These are phyloP conservation scores for Porphyrellus cyaneotinctus DNA, from an alignment of 768 basidiomycete species.

Conservation along the genomic window DNA sequence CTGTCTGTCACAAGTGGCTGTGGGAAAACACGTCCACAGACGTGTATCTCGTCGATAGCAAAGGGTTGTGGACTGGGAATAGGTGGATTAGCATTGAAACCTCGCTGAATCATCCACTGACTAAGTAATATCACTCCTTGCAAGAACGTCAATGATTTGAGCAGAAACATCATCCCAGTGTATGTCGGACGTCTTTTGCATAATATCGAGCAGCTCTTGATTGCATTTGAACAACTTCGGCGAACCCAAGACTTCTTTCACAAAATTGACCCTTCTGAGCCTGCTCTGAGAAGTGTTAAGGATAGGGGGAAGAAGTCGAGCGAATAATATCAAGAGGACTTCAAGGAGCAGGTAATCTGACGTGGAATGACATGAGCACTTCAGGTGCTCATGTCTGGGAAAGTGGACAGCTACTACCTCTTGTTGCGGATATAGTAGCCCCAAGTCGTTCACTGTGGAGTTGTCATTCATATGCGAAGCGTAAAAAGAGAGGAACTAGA, in stretches of 20 bases:
- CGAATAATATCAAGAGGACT: constrained; percentile 53
- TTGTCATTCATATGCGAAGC: neutral
- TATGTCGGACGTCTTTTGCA: constrained; percentile 39
- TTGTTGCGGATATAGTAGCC: constrained; percentile 42
- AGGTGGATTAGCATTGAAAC: constrained; percentile 1
- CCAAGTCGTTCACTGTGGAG: constrained; percentile 44
- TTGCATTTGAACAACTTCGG: constrained; percentile 36
- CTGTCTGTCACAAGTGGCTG: constrained; percentile 40
- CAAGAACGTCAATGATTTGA: constrained; percentile 46
- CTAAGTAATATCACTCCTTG: constrained; percentile 44
- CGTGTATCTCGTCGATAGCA: constrained; percentile 36
- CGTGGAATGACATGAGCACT: neutral
- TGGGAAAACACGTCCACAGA: constrained; percentile 33
- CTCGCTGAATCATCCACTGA: constrained; percentile 30
- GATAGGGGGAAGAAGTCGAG: constrained; percentile 48
- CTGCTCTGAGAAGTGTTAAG: constrained; percentile 34
- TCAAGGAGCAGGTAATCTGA: constrained; percentile 58
- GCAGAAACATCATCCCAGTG: constrained; percentile 54
- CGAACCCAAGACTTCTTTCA: constrained; percentile 48
- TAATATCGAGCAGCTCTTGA: constrained; percentile 35
- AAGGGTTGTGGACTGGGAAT: constrained; percentile 58
- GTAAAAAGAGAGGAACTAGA: neutral
- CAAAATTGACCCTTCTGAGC: constrained; percentile 41
- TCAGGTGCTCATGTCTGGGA: neutral
- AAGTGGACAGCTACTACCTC: constrained; percentile 34